Base-by-base conservation (phyloP, 2,329 filamentous ascomycete species). In the Fusarium chaquense region DNA sequence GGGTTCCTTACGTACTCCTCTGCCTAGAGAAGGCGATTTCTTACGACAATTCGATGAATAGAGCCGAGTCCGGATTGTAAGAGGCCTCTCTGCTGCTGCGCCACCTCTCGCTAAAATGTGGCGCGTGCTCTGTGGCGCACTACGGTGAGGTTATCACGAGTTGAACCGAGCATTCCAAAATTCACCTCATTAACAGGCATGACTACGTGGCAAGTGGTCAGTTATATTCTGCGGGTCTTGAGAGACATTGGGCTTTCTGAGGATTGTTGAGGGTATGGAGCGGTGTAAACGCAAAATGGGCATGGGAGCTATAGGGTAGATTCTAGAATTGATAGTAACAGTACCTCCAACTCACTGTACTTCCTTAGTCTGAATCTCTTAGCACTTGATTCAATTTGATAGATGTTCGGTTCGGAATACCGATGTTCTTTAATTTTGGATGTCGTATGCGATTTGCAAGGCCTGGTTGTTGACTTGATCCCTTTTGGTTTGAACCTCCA, bases 61-160 rank as follows among this genome's bases (percentile, higher is more conserved):
- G 12, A 20, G 24, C 18, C n/a, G 13, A 22, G 35, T 28, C 11
- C 5, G 6, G 35, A 41, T 5, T 3, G 8, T 9, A 16, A 52
- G 49, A 52, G 49, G 35, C 49, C 49, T 52, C 49, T 16, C 20
- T 51, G 43, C 16, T 35, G 32, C 49, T 52, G 49, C 49, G 49
- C 49, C 49, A 52, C 24, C 22, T 35, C 10, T 35, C 12, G 7
- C 33, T 52, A 10, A 6, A 28, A n/a, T 52, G 49, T 52, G 49
- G 49, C 49, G 49, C 18, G 6, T 41, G 13, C n/a, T 15, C 35
- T 8, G 49, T 52, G 49, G 49, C 49, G 49, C 35, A 40, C 41
- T 28, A 10, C n/a, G 6, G 28, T 22, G 33, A 52, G 24, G 49
- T 28, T 52, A 52, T 52, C 49, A 30, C 49, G 24, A 28, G 24